Base-by-base conservation (phyloP, 2,329 filamentous ascomycete genomes). In the Corinectria fuckeliana region DNA sequence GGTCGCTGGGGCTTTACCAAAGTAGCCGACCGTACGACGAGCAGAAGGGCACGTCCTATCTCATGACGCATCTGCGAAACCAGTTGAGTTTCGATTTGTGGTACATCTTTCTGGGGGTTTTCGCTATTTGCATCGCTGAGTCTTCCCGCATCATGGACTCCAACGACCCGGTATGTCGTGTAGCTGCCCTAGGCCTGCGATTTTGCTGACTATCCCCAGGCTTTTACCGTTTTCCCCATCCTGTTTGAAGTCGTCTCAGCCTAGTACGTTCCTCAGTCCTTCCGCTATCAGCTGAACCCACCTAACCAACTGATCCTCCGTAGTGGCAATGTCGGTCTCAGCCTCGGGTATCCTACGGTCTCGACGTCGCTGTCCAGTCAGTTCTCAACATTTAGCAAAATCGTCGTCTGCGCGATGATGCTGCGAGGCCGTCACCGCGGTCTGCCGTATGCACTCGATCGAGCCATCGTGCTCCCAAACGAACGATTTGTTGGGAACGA, bases 1-100 rank as follows among this genome's bases (percentile, higher is more conserved):
- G 81, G 44, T 84, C 82, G 47, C 72, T 90, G 5, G 87, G 86
- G 1, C 80, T 88, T 23, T 89, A 88, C 67, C 73, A 76, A 18
- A n/a, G 9, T 4, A 55, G 52, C 7, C 39, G 26, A n/a, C 55
- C 58, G n/a, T 62, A 65, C 2, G 67, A 75, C 25, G 74, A 77
- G 56, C 50, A 64, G 1, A 64, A 70, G 10, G 67, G 70, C 7
- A 55, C 57, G 3, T 61, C 67, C 0, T 77, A 78, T 47, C 52
- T 78, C 3, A 28, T 74, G 30, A 69, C 61, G 3, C 76, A 78
- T 34, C 56, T 78, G 2, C 73, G 70, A 7, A 76, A 78, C 42
- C 76, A 78, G 57, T 71, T 80, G 21, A 74, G 71, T 55, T 78
- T 78, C 50, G 77, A 79, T 58, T 55, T 79, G 23, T 79, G 76